Evolutionary conservation across 345 rosid genomes (phyloP), one percentile per base, ranked within the genome.

Genomic region (Turnera subulata): DNA sequence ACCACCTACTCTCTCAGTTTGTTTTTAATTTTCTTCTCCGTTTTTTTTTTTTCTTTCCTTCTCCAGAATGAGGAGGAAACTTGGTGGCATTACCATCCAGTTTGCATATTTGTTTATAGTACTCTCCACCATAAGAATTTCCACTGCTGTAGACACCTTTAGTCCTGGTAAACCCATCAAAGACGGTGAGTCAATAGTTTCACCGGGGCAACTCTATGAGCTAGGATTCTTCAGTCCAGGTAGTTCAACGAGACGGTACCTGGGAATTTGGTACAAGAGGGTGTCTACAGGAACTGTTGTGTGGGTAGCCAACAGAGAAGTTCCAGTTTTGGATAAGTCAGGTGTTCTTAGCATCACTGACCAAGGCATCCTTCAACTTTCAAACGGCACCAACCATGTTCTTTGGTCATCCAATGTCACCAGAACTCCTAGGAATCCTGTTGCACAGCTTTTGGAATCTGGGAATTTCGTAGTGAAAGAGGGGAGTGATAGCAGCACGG

Each of bases 171-270:
- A 67, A 25, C 52, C 53, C 45, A 52, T 77, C 18, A 61, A 33
- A 37, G 73, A 73, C 50, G 63, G 71, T 6, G 61, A 63, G 32
- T 62, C 73, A 0, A 48, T 73, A n/a, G 73, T 72, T 50, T 73
- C 77, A 37, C 53, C 55, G 2, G 42, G 24, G 18, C 62, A 54
- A 50, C 39, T 20, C 6, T 76, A 61, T 29, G 74, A 72, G 23
- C 64, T 77, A 7, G 78, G 77, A 16, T 77, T 77, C 44, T 73
- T 73, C 48, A 73, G 33, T 46, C 59, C 50, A 16, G 56, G 37
- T n/a, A 20, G 18, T 42, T 50, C 40, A 2, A 47, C 4, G 5
- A 6, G 24, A 4, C 52, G 50, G 11, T 66, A 58, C 40, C 18
- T 21, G 24, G 29, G 55, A n/a, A 24, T 51, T 2, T 51, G 55